phyloP scores from a whole-genome alignment of 108 stramenopile genomes.

The Pseudonitzschia delicatissima region DNA sequence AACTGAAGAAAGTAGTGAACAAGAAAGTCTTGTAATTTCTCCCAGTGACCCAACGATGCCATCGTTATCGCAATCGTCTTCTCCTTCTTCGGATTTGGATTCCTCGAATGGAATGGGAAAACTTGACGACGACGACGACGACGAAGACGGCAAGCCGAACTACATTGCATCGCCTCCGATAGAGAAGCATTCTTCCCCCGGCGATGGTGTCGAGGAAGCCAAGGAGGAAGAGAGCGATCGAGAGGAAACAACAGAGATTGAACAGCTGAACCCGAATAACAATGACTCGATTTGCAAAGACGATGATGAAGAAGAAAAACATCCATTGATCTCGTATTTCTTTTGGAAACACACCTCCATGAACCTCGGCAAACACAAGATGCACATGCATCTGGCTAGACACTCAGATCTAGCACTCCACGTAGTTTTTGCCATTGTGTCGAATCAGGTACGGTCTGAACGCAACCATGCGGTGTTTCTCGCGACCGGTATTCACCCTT shows the following conservation, averaged over 20 bases:
- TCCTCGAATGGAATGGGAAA: too few species aligned
- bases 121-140: too few species aligned
- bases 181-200: neutral
- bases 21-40: too few species aligned
- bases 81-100: too few species aligned
- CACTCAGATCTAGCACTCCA: conserved; percentile 48
- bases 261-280: too few species aligned
- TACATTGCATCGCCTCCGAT: too few species aligned
- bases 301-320: conserved; percentile 4
- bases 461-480: conserved; percentile 20
- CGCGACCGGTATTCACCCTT: neutral
- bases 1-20: too few species aligned
- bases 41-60: neutral
- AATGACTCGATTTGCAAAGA: too few species aligned
- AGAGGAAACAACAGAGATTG: too few species aligned
- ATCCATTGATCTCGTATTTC: conserved; percentile 51
- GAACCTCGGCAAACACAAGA: conserved; percentile 24
- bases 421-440: conserved; percentile 44
- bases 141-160: too few species aligned
- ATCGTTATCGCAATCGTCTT: neutral
- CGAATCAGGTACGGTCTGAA: conserved; percentile 47
- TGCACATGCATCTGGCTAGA: conserved; percentile 49
- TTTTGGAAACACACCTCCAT: conserved; percentile 40
- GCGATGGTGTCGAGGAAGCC: neutral
- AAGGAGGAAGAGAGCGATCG: neutral